Evolutionary conservation across 148 eudicot genomes (phyloP).

Genomic region (Diospyros kaki): DNA sequence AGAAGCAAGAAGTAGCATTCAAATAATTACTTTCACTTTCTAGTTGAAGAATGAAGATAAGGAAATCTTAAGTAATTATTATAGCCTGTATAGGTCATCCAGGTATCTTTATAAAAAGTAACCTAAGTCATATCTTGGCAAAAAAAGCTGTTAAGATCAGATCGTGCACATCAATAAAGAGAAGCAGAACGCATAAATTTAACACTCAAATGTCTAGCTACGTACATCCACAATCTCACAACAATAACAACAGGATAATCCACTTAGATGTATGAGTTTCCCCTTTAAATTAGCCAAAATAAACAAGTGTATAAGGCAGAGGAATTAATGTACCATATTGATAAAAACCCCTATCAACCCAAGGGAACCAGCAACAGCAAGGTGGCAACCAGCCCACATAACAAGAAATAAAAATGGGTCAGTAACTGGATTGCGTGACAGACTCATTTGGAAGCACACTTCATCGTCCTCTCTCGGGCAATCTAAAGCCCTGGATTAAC

Average conservation of each 20-base stretch:
- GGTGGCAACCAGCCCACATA: conserved; percentile 32
- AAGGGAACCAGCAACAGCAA: conserved; percentile 34
- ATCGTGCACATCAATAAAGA: no score
- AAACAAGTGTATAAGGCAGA: background rate
- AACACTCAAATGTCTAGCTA: no score
- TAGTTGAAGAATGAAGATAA: background rate
- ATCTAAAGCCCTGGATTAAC: conserved; percentile 25
- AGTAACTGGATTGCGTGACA: conserved; percentile 31
- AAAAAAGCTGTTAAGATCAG: no score
- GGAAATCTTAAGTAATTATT: background rate
- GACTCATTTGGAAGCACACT: conserved; percentile 32
- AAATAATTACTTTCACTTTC: background rate
- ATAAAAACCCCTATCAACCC: conserved; percentile 32
- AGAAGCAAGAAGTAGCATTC: conserved; percentile 3
- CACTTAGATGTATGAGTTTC: no score
- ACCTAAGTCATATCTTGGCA: no score
- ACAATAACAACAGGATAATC: no score
- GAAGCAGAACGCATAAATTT: no score
- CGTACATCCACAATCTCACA: no score
- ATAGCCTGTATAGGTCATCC: no score
- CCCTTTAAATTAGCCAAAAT: no score
- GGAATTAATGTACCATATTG: conserved; percentile 22
- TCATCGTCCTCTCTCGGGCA: conserved; percentile 25
- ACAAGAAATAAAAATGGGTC: conserved; percentile 23
- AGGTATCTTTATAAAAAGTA: no score